Evolutionary conservation across 805 yeast species (phyloP), one percentile per base, ranked within the genome.

Genomic region (Myxozyma melibiosi): DNA sequence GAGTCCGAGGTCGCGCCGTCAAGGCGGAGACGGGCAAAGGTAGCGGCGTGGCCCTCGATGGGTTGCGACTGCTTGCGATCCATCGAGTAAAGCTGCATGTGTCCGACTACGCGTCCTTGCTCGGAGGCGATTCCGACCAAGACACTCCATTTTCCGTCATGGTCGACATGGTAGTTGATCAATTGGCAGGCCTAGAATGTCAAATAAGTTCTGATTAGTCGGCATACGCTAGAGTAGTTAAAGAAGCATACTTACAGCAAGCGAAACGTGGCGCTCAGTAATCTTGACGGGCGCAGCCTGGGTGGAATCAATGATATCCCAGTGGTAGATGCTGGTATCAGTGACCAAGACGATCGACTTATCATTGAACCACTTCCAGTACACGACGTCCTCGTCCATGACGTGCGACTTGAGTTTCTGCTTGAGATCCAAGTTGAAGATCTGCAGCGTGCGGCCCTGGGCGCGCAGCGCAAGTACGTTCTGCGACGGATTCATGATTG

Each of bases 21-120:
- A 66, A 92, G 78, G 60, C 83, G 80, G 62, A 94, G 76, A 58
- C 80, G 78, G 53, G 96, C 90, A 75, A 94, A 94, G 40, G 84
- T 83, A 58, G 96, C 94, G 54, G 95, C 98, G 73, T 94, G 99
- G 67, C 99, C 99, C 70, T 94, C 98, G 67, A 94, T 89, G 20
- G 96, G 91, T 76, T 94, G 99, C 13, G 97, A 91, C 38, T 92
- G 88, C 70, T 88, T 87, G 75, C 98, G 85, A 52, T 85, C 83
- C 71, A 86, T 87, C 58, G 96, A 87, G 75, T 78, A 94, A 62
- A 94, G 82, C 77, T 94, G 99, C 71, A 92, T 88, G 74, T 89
- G 95, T 70, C 99, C 99, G 33, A 90, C 97, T 65, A 94, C 89
- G 68, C 95, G 84, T 64, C 96, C 96, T 66, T 86, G 86, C 70